A percentile compares a stretch with the other conserved stretches of the same genome.
Evolutionary conservation across 345 rosid genomes (phyloP).

Genomic region (Cardamine chenopodiifolia): DNA sequence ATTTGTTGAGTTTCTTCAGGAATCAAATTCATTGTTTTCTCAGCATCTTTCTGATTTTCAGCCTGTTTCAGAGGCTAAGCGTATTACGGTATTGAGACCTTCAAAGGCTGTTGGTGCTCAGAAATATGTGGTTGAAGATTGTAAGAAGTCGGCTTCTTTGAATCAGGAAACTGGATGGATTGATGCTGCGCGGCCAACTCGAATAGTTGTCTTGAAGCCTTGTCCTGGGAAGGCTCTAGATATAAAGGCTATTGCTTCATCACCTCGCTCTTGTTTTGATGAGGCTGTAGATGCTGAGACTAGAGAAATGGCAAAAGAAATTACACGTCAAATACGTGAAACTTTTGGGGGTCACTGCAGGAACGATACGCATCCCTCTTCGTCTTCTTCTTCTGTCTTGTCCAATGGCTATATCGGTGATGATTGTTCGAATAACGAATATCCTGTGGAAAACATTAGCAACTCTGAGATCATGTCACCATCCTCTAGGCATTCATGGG

Average conservation of each 20-base stretch:
- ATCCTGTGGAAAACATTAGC: slow-evolving; percentile 63
- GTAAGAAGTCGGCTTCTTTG: slow-evolving; percentile 46
- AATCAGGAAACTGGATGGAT: slow-evolving; percentile 48
- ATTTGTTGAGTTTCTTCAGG: slow-evolving; percentile 71
- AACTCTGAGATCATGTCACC: slow-evolving; percentile 81
- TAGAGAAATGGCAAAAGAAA: slow-evolving; percentile 60
- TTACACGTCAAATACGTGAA: slow-evolving; percentile 57
- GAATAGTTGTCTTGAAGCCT: slow-evolving; percentile 92
- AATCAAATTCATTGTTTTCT: slow-evolving; percentile 70
- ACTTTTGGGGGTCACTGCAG: slow-evolving; percentile 58
- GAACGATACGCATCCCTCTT: slow-evolving; percentile 68
- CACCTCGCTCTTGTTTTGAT: slow-evolving; percentile 46
- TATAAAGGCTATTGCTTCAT: slow-evolving; percentile 52
- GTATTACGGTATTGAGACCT: slow-evolving; percentile 88
- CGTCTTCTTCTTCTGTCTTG: slow-evolving; percentile 65
- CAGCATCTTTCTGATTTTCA: slow-evolving; percentile 54
- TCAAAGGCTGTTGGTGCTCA: slow-evolving; percentile 62
- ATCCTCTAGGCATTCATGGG: slow-evolving; percentile 86
- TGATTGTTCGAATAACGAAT: slow-evolving; percentile 70
- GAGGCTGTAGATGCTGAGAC: slow-evolving; percentile 69
- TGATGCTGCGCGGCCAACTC: slow-evolving; percentile 64
- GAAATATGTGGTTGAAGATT: slow-evolving; percentile 44
- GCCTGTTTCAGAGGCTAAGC: slow-evolving; percentile 60
- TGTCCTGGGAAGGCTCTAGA: slow-evolving; percentile 64
- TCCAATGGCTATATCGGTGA: slow-evolving; percentile 79